phyloP scores from a whole-genome alignment of 2,329 filamentous ascomycete genomes.

The Claviceps digitariae region DNA sequence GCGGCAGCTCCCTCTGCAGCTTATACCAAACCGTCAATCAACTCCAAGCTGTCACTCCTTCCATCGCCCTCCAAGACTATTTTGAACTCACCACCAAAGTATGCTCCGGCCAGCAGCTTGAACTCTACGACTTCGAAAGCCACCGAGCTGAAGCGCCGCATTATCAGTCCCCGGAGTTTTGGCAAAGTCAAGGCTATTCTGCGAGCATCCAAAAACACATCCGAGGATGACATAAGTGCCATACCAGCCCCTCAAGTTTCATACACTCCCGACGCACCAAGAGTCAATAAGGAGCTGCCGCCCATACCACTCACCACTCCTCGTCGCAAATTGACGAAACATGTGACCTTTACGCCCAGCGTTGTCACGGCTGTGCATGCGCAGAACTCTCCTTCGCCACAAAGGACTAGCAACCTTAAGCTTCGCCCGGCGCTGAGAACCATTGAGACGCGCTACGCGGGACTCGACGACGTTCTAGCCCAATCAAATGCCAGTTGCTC shows the following conservation, averaged over 20 bases:
- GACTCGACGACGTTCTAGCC: slow-evolving; percentile 15
- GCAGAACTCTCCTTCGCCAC: slow-evolving; percentile 42
- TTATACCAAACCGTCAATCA: slow-evolving; percentile 23
- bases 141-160: slow-evolving; percentile 21
- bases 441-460: slow-evolving; percentile 16
- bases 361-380: slow-evolving; percentile 36
- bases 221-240: slow-evolving; percentile 29
- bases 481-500: slow-evolving; percentile 21
- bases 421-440: slow-evolving; percentile 20
- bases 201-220: slow-evolving; percentile 24
- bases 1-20: slow-evolving; percentile 36
- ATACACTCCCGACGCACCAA: slow-evolving; percentile 32
- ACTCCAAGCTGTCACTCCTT: slow-evolving; percentile 18
- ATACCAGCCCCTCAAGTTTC: slow-evolving; percentile 33
- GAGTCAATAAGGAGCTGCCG: slow-evolving; percentile 38
- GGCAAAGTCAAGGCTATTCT: slow-evolving; percentile 47
- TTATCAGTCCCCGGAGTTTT: slow-evolving; percentile 36
- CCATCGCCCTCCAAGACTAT: slow-evolving; percentile 35
- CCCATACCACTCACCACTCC: slow-evolving; percentile 48
- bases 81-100: slow-evolving; percentile 31
- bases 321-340: slow-evolving; percentile 53
- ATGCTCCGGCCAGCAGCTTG: slow-evolving; percentile 21
- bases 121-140: slow-evolving; percentile 15
- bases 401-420: slow-evolving; percentile 35
- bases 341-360: slow-evolving; percentile 66